A percentile compares a stretch with the other conserved stretches of the same genome.
Conservation (phyloP, 371 early-diverging fungal genomes). For the Phascolomyces articulosus region DNA sequence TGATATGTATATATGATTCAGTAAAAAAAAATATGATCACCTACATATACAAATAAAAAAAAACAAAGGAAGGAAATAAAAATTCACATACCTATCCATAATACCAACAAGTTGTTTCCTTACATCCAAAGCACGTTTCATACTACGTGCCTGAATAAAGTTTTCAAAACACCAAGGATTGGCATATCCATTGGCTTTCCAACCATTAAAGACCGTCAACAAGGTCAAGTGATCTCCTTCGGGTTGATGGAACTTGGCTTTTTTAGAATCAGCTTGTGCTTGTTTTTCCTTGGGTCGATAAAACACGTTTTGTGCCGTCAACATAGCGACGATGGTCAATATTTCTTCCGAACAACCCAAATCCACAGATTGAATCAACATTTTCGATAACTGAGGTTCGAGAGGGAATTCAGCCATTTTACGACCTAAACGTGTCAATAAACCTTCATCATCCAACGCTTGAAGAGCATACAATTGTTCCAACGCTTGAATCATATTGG, state of each 20-base stretch:
- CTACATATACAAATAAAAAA: too few species aligned
- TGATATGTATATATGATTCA: not conserved
- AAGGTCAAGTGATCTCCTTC: constrained; percentile 98
- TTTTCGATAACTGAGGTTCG: constrained; percentile 92
- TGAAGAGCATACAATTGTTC: constrained; percentile 93
- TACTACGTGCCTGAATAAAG: constrained; percentile 87
- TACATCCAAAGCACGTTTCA: constrained; percentile 92
- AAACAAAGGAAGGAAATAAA: not conserved
- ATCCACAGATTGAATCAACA: constrained; percentile 90
- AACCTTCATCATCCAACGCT: constrained; percentile 93
- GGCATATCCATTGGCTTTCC: constrained; percentile 87
- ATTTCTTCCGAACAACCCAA: constrained; percentile 95
- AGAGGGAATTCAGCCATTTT: constrained; percentile 99
- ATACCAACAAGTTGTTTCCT: constrained; percentile 95
- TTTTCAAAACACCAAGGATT: constrained; percentile 97
- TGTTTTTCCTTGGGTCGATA: constrained; percentile 97
- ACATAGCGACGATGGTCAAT: constrained; percentile 96
- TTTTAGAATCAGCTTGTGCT: constrained; percentile 90
- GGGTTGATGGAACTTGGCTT: constrained; percentile 96
- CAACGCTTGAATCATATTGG: constrained; percentile 92
- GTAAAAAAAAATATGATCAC: too few species aligned
- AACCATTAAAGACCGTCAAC: constrained; percentile 93
- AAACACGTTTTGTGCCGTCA: constrained; percentile 91
- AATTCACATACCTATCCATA: constrained; percentile 80
- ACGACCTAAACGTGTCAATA: constrained; percentile 89